Conservation (phyloP, 2,329 filamentous ascomycete genomes). For the Stromatinia cepivora region DNA sequence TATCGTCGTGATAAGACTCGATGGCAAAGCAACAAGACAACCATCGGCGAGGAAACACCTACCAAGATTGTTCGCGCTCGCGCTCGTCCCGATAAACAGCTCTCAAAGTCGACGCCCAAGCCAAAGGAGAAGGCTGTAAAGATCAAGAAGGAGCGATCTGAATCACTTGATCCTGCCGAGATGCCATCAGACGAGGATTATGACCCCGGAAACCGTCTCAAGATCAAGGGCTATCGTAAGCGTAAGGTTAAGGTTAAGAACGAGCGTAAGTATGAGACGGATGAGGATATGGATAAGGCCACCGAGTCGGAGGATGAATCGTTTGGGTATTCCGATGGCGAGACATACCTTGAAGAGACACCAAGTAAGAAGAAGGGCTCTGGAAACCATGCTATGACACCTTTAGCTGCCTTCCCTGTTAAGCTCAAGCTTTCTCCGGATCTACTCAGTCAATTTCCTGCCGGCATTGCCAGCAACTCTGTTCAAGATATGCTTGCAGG, state of each 20-base stretch:
- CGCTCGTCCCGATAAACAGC: neutral
- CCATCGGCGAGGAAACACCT: slow-evolving; percentile 11
- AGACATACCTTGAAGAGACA: neutral
- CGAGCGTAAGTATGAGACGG: neutral
- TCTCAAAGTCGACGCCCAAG: neutral
- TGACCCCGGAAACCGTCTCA: slow-evolving; percentile 12
- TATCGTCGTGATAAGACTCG: slow-evolving; percentile 27
- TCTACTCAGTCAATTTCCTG: neutral
- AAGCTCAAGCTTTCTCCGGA: neutral
- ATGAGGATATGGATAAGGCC: slow-evolving; percentile 1
- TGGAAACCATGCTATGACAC: neutral
- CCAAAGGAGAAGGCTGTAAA: neutral
- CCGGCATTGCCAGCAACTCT: neutral
- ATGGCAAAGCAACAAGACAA: neutral
- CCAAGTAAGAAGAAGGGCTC: slow-evolving; percentile 10
- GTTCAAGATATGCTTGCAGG: neutral
- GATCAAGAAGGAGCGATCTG: slow-evolving; percentile 13
- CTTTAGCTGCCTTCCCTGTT: neutral
- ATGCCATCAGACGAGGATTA: slow-evolving; percentile 26
- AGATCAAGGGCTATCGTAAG: slow-evolving; percentile 17
- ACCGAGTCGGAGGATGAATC: neutral
- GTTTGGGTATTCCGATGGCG: neutral
- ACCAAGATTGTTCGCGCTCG: neutral
- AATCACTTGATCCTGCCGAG: slow-evolving; percentile 16
- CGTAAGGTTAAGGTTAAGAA: slow-evolving; percentile 14